These are phyloP conservation scores for Phytophthora aleatoria DNA, from an alignment of 352 stramenopile genomes.

Conservation along the genomic window DNA sequence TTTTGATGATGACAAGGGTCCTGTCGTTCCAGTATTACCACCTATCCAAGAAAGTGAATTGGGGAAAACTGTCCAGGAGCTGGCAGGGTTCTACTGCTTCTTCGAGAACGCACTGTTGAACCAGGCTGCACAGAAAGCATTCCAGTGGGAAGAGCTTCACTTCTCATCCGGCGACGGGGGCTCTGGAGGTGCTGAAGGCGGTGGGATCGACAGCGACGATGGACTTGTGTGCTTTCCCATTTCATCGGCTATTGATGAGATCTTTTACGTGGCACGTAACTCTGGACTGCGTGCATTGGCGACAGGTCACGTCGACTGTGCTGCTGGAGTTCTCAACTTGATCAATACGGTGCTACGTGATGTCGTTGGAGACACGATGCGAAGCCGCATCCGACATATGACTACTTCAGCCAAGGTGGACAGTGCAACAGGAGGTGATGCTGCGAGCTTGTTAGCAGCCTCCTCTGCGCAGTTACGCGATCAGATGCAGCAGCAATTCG, in stretches of 20 bases:
- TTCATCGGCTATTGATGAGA: constrained; percentile 86
- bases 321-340: constrained; percentile 84
- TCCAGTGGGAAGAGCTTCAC: constrained; percentile 85
- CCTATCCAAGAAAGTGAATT: constrained; percentile 75
- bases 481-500: constrained; percentile 85
- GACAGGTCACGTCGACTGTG: constrained; percentile 83
- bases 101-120: constrained; percentile 85
- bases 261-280: constrained; percentile 88
- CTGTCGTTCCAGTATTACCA: constrained; percentile 40
- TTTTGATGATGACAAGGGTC: constrained; percentile 8
- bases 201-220: constrained; percentile 21
- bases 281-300: constrained; percentile 79
- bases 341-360: constrained; percentile 85
- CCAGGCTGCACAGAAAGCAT: constrained; percentile 79
- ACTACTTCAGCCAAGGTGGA: constrained; percentile 66
- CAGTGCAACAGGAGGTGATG: constrained; percentile 37
- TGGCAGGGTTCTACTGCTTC: constrained; percentile 87
- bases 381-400: constrained; percentile 78
- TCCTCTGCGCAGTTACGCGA: constrained; percentile 78
- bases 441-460: constrained; percentile 47
- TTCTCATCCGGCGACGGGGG: constrained; percentile 45
- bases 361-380: constrained; percentile 80
- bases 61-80: constrained; percentile 81
- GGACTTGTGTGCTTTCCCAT: constrained; percentile 67
- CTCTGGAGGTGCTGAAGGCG: constrained; percentile 6